phyloP scores from a whole-genome alignment of 345 rosid genomes.

The Stellera chamaejasme region DNA sequence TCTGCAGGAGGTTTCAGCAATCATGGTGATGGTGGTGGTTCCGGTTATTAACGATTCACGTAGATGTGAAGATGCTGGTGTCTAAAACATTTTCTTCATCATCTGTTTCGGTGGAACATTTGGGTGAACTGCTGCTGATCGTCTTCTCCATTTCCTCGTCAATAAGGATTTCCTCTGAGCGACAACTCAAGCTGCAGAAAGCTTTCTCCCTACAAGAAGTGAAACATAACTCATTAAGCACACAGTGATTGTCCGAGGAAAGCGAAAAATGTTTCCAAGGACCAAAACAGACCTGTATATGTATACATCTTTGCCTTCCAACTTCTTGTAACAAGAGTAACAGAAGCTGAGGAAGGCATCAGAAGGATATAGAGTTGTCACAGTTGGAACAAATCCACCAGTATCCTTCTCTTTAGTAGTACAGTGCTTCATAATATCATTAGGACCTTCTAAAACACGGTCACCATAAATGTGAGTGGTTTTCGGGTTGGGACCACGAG shows the following conservation, averaged over 20 bases:
- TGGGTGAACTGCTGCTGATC: constrained; percentile 16
- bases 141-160: constrained; percentile 40
- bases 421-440: constrained; percentile 20
- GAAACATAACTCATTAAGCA: not conserved
- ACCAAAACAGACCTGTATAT: constrained; percentile 58
- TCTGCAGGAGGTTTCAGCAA: constrained; percentile 21
- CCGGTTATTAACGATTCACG: constrained; percentile 6
- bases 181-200: constrained; percentile 72
- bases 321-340: constrained; percentile 55
- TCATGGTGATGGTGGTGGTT: constrained; percentile 24
- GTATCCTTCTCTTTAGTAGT: constrained; percentile 16
- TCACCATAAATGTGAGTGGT: constrained; percentile 83
- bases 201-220: constrained; percentile 62
- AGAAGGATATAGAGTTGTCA: constrained; percentile 14
- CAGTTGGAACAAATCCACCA: constrained; percentile 8
- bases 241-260: not conserved
- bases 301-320: constrained; percentile 65
- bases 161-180: constrained; percentile 49
- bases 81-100: constrained; percentile 28
- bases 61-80: constrained; percentile 22
- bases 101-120: constrained; percentile 14
- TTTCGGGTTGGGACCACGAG: constrained; percentile 74
- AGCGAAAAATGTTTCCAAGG: not conserved
- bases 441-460: constrained; percentile 53
- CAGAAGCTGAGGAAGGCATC: constrained; percentile 62